Percentiles rank a stretch among this genome's conserved stretches.
Evolutionary conservation across 2,329 filamentous ascomycete species (phyloP).

Genomic region (Paecilomyces dactylethromorphus): DNA sequence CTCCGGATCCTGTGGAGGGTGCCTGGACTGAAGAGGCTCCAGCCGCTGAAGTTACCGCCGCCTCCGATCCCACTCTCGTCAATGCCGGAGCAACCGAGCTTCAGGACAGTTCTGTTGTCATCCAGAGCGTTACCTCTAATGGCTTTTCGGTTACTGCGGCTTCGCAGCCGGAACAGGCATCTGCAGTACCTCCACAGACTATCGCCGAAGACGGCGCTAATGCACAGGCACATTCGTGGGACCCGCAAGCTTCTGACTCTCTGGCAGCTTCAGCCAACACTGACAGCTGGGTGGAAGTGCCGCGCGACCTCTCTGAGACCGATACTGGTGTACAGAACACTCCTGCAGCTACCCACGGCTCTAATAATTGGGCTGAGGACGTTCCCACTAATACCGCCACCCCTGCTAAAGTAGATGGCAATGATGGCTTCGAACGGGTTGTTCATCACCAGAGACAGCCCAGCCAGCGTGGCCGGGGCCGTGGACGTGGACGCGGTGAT

Average conservation of each 20-base stretch:
- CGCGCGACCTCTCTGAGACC: slow-evolving; percentile 67
- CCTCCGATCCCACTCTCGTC: slow-evolving; percentile 54
- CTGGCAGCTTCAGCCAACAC: slow-evolving; percentile 42
- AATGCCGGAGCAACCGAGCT: slow-evolving; percentile 57
- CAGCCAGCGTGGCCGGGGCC: slow-evolving; percentile 28
- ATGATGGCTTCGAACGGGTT: slow-evolving; percentile 32
- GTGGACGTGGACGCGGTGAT: slow-evolving; percentile 30
- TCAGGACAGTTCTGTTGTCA: slow-evolving; percentile 42
- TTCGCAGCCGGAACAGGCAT: slow-evolving; percentile 15
- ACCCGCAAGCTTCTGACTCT: slow-evolving; percentile 42
- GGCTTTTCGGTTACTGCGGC: slow-evolving; percentile 9
- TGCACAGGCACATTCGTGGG: slow-evolving; percentile 49
- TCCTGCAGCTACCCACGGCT: slow-evolving; percentile 48
- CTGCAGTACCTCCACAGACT: slow-evolving; percentile 32
- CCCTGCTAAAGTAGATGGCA: slow-evolving; percentile 19
- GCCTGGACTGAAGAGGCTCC: slow-evolving; percentile 42
- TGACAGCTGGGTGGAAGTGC: slow-evolving; percentile 70
- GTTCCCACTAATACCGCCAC: slow-evolving; percentile 49
- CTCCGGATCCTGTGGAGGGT: slow-evolving; percentile 27
- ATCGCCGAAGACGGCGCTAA: slow-evolving; percentile 37
- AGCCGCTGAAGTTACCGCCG: slow-evolving; percentile 25
- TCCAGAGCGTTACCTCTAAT: slow-evolving; percentile 54
- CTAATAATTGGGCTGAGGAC: slow-evolving; percentile 78
- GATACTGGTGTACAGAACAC: slow-evolving; percentile 59
- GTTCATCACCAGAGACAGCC: slow-evolving; percentile 26